Conservation (phyloP, 176 grass and related monocot genomes). For the Aegilops tauschii region DNA sequence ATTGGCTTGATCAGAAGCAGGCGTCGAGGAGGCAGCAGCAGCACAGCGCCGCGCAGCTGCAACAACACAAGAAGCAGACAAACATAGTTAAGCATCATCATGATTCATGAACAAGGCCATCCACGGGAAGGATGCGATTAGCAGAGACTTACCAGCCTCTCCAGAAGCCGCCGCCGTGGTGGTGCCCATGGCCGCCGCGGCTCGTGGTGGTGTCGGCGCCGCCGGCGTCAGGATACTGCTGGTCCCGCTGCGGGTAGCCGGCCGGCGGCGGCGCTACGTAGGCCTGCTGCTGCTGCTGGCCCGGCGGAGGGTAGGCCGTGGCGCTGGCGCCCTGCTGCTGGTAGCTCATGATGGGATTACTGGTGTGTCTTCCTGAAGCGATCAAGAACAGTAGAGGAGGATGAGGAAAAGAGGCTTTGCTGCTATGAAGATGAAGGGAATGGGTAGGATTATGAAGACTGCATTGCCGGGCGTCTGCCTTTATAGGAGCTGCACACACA, state of each 20-base stretch:
- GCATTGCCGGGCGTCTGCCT: not conserved
- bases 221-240: not conserved
- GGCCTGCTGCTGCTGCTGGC: slow-evolving; percentile 1
- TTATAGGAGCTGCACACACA: not conserved
- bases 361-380: not conserved
- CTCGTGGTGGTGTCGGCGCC: not conserved
- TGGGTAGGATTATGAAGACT: not conserved
- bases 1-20: not conserved
- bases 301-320: not conserved
- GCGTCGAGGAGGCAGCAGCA: slow-evolving; percentile 17
- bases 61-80: not conserved
- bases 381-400: not conserved
- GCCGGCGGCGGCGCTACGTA: not conserved
- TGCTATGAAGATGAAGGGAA: not conserved
- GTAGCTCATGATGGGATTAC: not conserved
- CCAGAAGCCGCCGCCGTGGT: slow-evolving; percentile 11
- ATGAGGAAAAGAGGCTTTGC: not conserved
- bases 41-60: not conserved
- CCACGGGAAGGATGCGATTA: not conserved
- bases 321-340: not conserved
- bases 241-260: not conserved
- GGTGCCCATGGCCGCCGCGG: not conserved
- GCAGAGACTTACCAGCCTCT: not conserved
- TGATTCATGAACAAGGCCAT: not conserved
- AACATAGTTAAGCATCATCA: not conserved